Evolutionary conservation across 176 grass and related monocot species (phyloP).

Genomic region (Ampelocalamus luodianensis): DNA sequence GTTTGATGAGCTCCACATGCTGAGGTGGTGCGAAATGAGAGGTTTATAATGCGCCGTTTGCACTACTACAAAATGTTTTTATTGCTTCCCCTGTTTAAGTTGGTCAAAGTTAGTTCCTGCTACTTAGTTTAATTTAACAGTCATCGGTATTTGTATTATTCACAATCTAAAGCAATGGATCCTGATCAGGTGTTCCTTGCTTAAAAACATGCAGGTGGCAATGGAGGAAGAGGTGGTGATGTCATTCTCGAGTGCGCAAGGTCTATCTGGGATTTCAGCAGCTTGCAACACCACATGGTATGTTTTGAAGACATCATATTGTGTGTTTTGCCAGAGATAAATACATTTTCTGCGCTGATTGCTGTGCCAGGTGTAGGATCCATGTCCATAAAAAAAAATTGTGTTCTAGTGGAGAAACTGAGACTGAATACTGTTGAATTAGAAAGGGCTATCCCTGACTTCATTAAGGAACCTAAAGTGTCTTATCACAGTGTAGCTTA

Average conservation of each 20-base stretch:
- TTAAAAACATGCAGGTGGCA: conserved; percentile 59
- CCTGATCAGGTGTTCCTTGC: background rate
- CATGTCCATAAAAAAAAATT: conserved; percentile 16
- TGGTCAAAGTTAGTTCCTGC: background rate
- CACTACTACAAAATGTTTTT: background rate
- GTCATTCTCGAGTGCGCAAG: conserved; percentile 85
- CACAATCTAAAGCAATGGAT: background rate
- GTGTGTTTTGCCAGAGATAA: background rate
- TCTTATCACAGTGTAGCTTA: background rate
- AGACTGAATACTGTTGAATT: conserved; percentile 3
- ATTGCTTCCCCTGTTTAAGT: background rate
- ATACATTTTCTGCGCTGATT: background rate
- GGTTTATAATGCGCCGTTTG: background rate
- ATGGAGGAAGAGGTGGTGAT: conserved; percentile 86
- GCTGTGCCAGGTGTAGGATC: background rate
- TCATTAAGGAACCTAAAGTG: background rate
- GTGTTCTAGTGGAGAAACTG: background rate
- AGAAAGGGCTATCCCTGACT: background rate
- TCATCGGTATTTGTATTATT: background rate
- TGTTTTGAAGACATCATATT: conserved; percentile 2
- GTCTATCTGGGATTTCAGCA: conserved; percentile 82
- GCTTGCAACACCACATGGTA: conserved; percentile 81
- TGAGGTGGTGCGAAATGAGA: background rate
- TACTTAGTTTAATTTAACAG: background rate
- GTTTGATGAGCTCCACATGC: background rate